These are phyloP conservation scores for Evernia prunastri DNA, from an alignment of 495 filamentous ascomycete genomes.

Conservation along the genomic window DNA sequence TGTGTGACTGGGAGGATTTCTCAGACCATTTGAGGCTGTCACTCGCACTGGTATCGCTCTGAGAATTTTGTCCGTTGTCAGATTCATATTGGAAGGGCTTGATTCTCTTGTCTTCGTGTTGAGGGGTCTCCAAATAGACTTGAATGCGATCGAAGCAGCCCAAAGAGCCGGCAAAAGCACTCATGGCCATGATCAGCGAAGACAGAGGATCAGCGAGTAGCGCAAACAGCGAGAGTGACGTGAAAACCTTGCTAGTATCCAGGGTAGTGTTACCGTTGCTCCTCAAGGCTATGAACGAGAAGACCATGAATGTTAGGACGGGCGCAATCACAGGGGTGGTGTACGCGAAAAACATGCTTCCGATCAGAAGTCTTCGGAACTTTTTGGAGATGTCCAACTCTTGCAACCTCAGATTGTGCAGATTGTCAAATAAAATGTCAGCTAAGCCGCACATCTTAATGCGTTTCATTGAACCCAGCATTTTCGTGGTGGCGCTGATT, in stretches of 20 bases:
- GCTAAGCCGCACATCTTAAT: slow-evolving; percentile 59
- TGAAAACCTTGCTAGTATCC: slow-evolving; percentile 49
- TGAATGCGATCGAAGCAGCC: slow-evolving; percentile 57
- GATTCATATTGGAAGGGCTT: slow-evolving; percentile 28
- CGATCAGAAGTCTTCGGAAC: slow-evolving; percentile 50
- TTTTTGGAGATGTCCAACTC: slow-evolving; percentile 52
- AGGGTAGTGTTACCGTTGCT: slow-evolving; percentile 36
- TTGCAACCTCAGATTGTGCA: slow-evolving; percentile 48
- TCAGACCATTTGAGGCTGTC: not conserved
- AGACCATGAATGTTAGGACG: slow-evolving; percentile 46
- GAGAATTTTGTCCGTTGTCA: slow-evolving; percentile 21
- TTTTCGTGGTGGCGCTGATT: slow-evolving; percentile 44
- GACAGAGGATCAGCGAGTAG: slow-evolving; percentile 52
- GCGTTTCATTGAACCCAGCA: slow-evolving; percentile 53
- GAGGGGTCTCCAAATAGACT: slow-evolving; percentile 45
- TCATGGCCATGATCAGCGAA: slow-evolving; percentile 51
- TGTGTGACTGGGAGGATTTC: slow-evolving; percentile 1
- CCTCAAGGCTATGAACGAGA: slow-evolving; percentile 45
- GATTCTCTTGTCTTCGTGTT: slow-evolving; percentile 33
- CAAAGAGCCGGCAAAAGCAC: slow-evolving; percentile 45
- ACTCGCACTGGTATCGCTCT: slow-evolving; percentile 8
- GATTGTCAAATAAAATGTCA: slow-evolving; percentile 32
- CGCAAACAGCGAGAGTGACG: slow-evolving; percentile 54
- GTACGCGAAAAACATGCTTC: slow-evolving; percentile 46
- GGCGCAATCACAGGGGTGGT: slow-evolving; percentile 42